Evolutionary conservation across 1,139 yeast species (phyloP).

Genomic region (Suhomyces terraborum): DNA sequence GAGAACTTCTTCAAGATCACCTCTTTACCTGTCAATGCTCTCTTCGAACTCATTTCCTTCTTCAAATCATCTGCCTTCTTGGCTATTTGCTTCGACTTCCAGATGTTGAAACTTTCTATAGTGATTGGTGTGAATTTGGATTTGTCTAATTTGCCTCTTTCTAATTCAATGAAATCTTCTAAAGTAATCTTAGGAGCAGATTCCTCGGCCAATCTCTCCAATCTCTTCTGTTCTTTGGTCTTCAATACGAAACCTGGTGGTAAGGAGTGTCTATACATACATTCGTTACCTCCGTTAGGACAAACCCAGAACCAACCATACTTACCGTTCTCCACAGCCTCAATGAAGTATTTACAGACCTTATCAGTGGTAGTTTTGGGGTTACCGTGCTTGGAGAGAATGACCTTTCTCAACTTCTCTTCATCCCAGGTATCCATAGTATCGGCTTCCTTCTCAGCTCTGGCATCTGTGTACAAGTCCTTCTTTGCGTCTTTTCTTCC

Average conservation of each 20-base stretch:
- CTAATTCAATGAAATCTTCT: conserved; percentile 94
- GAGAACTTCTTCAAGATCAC: conserved; percentile 72
- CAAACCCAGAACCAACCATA: conserved; percentile 99
- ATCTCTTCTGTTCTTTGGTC: conserved; percentile 91
- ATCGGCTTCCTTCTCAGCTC: conserved; percentile 70
- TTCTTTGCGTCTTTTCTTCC: conserved; percentile 89
- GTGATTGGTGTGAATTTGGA: conserved; percentile 85
- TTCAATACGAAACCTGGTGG: conserved; percentile 97
- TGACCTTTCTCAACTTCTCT: conserved; percentile 85
- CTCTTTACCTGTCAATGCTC: conserved; percentile 75
- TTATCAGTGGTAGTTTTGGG: conserved; percentile 92
- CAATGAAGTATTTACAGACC: conserved; percentile 91
- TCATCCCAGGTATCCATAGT: conserved; percentile 98
- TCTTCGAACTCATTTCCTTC: conserved; percentile 45
- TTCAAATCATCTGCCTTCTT: conserved; percentile 63
- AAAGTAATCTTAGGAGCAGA: conserved; percentile 87
- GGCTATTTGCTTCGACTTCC: conserved; percentile 74
- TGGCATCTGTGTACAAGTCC: conserved; percentile 89
- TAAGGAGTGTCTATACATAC: conserved; percentile 94
- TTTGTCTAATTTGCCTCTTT: conserved; percentile 81
- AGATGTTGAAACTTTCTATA: conserved; percentile 72
- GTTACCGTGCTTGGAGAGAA: conserved; percentile 90
- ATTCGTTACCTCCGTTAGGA: conserved; percentile 90
- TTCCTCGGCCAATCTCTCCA: conserved; percentile 85
- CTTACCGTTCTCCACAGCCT: conserved; percentile 95